Conservation (phyloP, 2,329 filamentous ascomycete genomes). For the Aspergillus sp. region DNA sequence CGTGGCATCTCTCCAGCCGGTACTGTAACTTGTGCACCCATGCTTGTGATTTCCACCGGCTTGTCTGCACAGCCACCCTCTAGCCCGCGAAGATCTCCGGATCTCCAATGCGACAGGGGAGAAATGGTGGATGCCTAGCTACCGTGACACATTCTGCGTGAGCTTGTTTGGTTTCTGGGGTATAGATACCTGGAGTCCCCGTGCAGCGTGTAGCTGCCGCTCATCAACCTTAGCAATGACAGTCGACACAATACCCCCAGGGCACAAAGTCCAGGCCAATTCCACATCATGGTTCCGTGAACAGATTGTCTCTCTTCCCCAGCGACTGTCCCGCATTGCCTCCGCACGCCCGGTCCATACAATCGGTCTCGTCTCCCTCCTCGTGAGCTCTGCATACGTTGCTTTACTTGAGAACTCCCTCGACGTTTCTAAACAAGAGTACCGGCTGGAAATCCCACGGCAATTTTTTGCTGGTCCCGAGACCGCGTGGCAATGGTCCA, state of each 20-base stretch:
- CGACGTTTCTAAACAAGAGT: background rate
- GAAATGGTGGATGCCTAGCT: too few species aligned
- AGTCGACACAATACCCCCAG: background rate
- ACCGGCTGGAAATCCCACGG: background rate
- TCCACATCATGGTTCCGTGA: background rate
- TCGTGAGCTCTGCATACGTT: constrained; percentile 2
- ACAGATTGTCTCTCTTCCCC: background rate
- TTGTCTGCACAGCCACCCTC: too few species aligned
- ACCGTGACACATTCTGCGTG: too few species aligned
- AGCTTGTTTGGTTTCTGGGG: too few species aligned
- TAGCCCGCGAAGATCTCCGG: too few species aligned
- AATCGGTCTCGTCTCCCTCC: background rate
- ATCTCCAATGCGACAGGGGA: too few species aligned
- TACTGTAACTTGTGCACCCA: too few species aligned
- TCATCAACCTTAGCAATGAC: background rate
- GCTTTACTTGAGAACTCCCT: background rate
- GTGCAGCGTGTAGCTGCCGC: too few species aligned
- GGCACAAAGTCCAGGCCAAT: background rate
- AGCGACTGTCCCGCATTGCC: background rate
- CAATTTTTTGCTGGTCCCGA: background rate
- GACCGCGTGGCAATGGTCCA: background rate
- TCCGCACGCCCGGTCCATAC: background rate
- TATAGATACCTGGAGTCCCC: too few species aligned
- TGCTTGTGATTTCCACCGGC: too few species aligned
- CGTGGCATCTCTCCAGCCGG: too few species aligned